Evolutionary conservation across 1,284 basidiomycete genomes (phyloP), one percentile per base, ranked within the genome.

Genomic region (Moesziomyces sp.): DNA sequence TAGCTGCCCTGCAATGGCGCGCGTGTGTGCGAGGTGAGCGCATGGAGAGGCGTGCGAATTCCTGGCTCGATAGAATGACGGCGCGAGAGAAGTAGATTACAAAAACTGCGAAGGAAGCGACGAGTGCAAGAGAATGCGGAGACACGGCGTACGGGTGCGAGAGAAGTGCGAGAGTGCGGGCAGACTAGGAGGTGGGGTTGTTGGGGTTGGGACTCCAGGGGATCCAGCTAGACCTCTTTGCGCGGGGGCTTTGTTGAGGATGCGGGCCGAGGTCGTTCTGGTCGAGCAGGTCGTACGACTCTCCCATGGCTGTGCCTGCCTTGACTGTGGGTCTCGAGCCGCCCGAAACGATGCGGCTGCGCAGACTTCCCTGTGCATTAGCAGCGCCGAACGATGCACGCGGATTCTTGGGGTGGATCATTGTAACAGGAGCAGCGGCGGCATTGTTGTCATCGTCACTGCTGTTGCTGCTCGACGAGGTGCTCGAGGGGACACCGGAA

Each of bases 261-360:
- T 33, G 30, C 30, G 30, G 30, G 30, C 30, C 33, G 5, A 75
- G 23, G 24, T 75, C 72, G n/a, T 50, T 52, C 46, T 66, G 67
- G 24, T 76, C 74, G 23, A 76, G n/a, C 23, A 76, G 26, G 50
- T 76, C 74, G 33, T 66, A 76, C 18, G 46, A 51, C 38, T 74
- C 74, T 0, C 70, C 66, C 53, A 76, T 49, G 5, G 50, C 48
- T 1, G 30, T 21, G 11, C 65, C 58, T 11, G 66, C 58, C 24
- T 58, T 62, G 14, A 53, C 58, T 7, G 61, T 72, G 8, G 40
- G 40, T 24, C 44, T 48, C 7, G 44, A 53, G 5, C 55, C 52
- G 5, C 30, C 30, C 30, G 43, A 38, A 0, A 58, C 51, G 28
- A 58, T 28, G 5, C 64, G 30, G 16, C 52, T 74, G 19, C 61